Evolutionary conservation across 345 rosid species (phyloP).

Genomic region (Citrus unshiu): DNA sequence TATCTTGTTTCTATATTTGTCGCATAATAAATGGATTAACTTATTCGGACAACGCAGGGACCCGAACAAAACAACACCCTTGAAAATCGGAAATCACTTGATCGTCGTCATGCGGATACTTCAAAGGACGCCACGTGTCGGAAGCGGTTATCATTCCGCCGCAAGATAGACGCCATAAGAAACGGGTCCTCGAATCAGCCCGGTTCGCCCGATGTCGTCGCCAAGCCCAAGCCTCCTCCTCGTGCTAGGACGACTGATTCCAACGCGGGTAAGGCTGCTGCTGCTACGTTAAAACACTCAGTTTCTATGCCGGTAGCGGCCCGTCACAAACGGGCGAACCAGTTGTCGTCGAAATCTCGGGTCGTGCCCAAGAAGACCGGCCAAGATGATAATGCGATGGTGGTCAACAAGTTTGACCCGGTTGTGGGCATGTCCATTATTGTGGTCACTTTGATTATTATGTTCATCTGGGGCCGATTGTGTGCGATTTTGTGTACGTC

Average conservation of each 20-base stretch:
- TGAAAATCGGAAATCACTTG: constrained; percentile 23
- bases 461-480: constrained; percentile 55
- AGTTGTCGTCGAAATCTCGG: not conserved
- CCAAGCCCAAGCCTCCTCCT: constrained; percentile 4
- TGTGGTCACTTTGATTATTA: constrained; percentile 44
- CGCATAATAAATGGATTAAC: not conserved
- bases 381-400: not conserved
- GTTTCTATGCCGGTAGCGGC: not conserved
- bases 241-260: not conserved
- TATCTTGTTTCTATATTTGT: not conserved
- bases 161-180: constrained; percentile 22
- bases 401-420: constrained; percentile 28
- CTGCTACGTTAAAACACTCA: constrained; percentile 6
- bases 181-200: constrained; percentile 23
- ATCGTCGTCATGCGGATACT: constrained; percentile 13
- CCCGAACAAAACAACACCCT: constrained; percentile 16
- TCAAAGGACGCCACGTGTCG: constrained; percentile 15
- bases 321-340: not conserved
- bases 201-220: constrained; percentile 19
- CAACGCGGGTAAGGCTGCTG: not conserved
- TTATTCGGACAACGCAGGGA: constrained; percentile 25
- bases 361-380: not conserved
- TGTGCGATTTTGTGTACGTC: constrained; percentile 67
- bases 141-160: constrained; percentile 15
- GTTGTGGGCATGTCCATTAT: constrained; percentile 53